A percentile compares a stretch with the other conserved stretches of the same genome.
phyloP scores from a whole-genome alignment of 192 early-diverging fungal genomes.

The Funneliformis mosseae region DNA sequence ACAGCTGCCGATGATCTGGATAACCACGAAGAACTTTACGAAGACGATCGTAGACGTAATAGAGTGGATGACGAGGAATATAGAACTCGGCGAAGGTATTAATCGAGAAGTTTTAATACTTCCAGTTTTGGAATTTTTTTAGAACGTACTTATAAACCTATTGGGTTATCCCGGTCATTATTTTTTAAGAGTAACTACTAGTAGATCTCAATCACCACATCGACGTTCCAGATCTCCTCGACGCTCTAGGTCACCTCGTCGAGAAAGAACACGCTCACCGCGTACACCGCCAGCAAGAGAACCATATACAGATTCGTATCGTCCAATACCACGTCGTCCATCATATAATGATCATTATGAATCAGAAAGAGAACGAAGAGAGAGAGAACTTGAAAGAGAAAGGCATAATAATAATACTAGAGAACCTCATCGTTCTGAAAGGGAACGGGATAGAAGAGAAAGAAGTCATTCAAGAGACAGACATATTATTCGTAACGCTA shows the following conservation, averaged over 20 bases:
- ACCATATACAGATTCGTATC: constrained; percentile 10
- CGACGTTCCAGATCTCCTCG: constrained; percentile 22
- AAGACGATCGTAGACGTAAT: constrained; percentile 18
- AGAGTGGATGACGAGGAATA: constrained; percentile 21
- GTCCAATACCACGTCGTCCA: neutral
- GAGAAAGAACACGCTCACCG: constrained; percentile 25
- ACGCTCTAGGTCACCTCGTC: constrained; percentile 27
- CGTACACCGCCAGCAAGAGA: constrained; percentile 5
- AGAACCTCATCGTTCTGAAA: constrained; percentile 1
- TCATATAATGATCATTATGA: constrained; percentile 27
- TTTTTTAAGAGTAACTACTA: constrained; percentile 14
- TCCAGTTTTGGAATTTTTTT: neutral
- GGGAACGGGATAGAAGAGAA: constrained; percentile 21
- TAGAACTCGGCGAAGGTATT: constrained; percentile 26
- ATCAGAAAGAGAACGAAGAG: constrained; percentile 6
- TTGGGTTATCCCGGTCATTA: neutral
- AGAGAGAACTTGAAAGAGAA: constrained; percentile 20
- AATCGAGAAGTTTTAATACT: neutral
- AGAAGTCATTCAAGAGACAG: constrained; percentile 26
- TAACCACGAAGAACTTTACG: constrained; percentile 15
- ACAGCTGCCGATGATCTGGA: neutral
- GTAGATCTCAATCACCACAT: constrained; percentile 25
- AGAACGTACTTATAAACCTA: neutral
- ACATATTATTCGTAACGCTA: neutral
- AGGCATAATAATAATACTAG: constrained; percentile 2